Conservation (phyloP, 768 basidiomycete species). For the Mycena polygramma region DNA sequence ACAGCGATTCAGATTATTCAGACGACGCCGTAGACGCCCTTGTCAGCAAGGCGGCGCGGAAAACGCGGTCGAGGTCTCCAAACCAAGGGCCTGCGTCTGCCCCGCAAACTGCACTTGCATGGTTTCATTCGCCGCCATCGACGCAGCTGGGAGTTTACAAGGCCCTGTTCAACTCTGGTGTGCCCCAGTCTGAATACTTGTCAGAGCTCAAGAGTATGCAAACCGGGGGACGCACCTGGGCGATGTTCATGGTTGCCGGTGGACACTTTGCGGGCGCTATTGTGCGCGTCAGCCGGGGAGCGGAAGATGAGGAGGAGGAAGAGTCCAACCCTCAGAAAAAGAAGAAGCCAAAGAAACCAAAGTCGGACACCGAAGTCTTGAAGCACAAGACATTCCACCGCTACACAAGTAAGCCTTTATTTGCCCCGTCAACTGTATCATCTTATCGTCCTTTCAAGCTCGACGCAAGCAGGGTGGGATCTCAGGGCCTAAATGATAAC, state of each 20-base stretch:
- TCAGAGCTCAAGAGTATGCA: slow-evolving; percentile 78
- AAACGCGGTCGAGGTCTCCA: slow-evolving; percentile 62
- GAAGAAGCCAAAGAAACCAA: slow-evolving; percentile 73
- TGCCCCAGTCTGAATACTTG: slow-evolving; percentile 63
- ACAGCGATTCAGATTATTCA: slow-evolving; percentile 66
- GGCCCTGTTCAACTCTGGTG: slow-evolving; percentile 68
- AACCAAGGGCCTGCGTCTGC: slow-evolving; percentile 44
- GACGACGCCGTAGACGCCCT: slow-evolving; percentile 73
- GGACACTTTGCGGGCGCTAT: slow-evolving; percentile 98
- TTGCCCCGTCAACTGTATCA: background rate
- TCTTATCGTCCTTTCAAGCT: slow-evolving; percentile 62
- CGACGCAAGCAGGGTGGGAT: slow-evolving; percentile 98
- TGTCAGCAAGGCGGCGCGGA: slow-evolving; percentile 69
- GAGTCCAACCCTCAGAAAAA: slow-evolving; percentile 51
- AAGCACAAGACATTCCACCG: slow-evolving; percentile 97
- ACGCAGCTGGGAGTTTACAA: slow-evolving; percentile 94
- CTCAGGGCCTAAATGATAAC: slow-evolving; percentile 92
- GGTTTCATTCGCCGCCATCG: slow-evolving; percentile 90
- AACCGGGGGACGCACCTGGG: slow-evolving; percentile 81
- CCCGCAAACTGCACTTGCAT: slow-evolving; percentile 79
- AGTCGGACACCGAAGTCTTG: slow-evolving; percentile 85
- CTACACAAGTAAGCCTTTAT: slow-evolving; percentile 86
- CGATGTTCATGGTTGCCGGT: slow-evolving; percentile 96
- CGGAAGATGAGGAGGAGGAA: slow-evolving; percentile 56
- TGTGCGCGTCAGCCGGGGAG: slow-evolving; percentile 73